Evolutionary conservation across 2,329 filamentous ascomycete genomes (phyloP).

Genomic region (Zasmidium cellare): DNA sequence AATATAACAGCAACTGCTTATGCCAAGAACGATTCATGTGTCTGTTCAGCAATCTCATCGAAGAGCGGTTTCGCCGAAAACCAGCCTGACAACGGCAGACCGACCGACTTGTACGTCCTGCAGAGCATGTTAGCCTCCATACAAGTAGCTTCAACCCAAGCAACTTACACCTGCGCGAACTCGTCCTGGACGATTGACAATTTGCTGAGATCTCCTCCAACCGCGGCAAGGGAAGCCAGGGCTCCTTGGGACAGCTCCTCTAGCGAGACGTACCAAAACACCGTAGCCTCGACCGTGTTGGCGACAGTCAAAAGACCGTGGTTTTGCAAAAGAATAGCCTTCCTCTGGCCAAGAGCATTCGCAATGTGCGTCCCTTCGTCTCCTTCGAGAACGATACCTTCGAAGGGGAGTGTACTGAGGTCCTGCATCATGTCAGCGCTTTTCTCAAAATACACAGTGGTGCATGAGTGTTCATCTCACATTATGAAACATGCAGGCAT

Average conservation of each 20-base stretch:
- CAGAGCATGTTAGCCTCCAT: neutral
- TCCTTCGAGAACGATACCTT: conserved; percentile 40
- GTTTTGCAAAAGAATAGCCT: conserved; percentile 38
- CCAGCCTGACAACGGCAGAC: conserved; percentile 61
- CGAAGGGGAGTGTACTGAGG: conserved; percentile 29
- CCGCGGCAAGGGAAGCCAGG: conserved; percentile 56
- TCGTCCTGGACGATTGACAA: conserved; percentile 66
- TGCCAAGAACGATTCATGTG: conserved; percentile 20
- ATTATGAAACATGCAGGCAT: conserved; percentile 39
- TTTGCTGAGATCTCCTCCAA: conserved; percentile 58
- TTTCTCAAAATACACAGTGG: conserved; percentile 30
- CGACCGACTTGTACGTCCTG: conserved; percentile 62
- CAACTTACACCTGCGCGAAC: conserved; percentile 54
- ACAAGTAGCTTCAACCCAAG: neutral
- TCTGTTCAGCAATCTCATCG: conserved; percentile 64
- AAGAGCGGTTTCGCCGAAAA: conserved; percentile 70
- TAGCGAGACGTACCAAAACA: conserved; percentile 31
- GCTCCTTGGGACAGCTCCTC: conserved; percentile 36
- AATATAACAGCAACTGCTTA: neutral
- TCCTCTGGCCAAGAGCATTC: conserved; percentile 36
- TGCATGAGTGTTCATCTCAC: conserved; percentile 34
- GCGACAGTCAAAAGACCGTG: conserved; percentile 44
- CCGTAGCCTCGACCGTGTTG: conserved; percentile 37
- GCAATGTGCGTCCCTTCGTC: conserved; percentile 45
- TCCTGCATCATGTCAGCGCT: neutral